A percentile compares a stretch with the other conserved stretches of the same genome.
Conservation (phyloP, 371 early-diverging fungal genomes). For the Mucor lusitanicus region DNA sequence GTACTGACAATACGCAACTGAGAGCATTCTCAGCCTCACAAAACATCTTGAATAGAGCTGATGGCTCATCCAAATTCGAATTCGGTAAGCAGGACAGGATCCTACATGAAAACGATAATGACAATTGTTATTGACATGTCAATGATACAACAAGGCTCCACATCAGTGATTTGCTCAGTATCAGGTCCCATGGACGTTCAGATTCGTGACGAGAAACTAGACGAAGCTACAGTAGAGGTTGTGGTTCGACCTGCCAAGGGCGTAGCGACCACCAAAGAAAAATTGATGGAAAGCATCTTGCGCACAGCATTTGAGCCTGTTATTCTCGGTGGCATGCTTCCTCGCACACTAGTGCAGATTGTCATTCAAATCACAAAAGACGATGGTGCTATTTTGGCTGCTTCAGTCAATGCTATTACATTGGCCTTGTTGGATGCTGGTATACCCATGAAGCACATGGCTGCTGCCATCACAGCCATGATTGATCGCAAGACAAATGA, state of each 20-base stretch:
- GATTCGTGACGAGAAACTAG: slow-evolving; percentile 84
- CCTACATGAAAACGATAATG: no score
- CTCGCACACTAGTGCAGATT: slow-evolving; percentile 86
- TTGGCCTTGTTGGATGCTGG: slow-evolving; percentile 92
- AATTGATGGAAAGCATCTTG: slow-evolving; percentile 68
- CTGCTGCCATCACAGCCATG: slow-evolving; percentile 74
- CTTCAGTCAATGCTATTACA: slow-evolving; percentile 82
- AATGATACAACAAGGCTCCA: slow-evolving; percentile 56
- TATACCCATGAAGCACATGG: slow-evolving; percentile 77
- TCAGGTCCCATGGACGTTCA: slow-evolving; percentile 88
- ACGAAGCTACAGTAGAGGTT: slow-evolving; percentile 84
- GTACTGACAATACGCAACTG: slow-evolving; percentile 45
- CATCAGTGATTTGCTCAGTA: slow-evolving; percentile 80
- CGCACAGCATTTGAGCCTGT: slow-evolving; percentile 75
- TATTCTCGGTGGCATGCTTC: slow-evolving; percentile 79
- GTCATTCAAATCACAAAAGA: slow-evolving; percentile 81
- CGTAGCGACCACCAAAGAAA: slow-evolving; percentile 67
- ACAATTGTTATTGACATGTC: not conserved
- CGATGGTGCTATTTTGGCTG: slow-evolving; percentile 84
- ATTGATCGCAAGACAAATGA: slow-evolving; percentile 58
- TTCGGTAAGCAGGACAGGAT: slow-evolving; percentile 49
- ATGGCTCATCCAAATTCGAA: slow-evolving; percentile 84
- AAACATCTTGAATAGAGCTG: slow-evolving; percentile 70
- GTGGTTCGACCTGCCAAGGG: slow-evolving; percentile 76
- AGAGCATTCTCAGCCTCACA: slow-evolving; percentile 65